Evolutionary conservation across 768 basidiomycete genomes (phyloP).

Genomic region (Lepiota brunneoincarnata): DNA sequence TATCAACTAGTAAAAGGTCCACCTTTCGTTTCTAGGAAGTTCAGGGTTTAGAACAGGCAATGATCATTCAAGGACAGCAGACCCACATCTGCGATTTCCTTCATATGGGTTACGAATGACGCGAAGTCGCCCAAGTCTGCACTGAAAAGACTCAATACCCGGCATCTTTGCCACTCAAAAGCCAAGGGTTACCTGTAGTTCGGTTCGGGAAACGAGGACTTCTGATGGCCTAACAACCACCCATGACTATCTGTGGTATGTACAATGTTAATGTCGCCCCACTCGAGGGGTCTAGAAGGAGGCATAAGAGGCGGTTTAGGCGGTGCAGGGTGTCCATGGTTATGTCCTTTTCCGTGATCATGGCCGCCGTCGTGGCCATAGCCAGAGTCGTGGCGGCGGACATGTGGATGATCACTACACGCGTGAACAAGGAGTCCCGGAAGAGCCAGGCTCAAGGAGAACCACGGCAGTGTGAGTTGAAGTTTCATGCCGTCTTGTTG

Average conservation of each 20-base stretch:
- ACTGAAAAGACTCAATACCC: slow-evolving; percentile 21
- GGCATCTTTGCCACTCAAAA: slow-evolving; percentile 1
- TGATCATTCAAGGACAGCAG: not conserved
- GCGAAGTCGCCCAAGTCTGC: slow-evolving; percentile 72
- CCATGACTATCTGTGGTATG: slow-evolving; percentile 83
- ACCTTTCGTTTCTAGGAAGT: slow-evolving; percentile 57
- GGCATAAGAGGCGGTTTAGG: slow-evolving; percentile 38
- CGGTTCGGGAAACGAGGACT: slow-evolving; percentile 68
- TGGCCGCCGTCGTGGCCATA: slow-evolving; percentile 17
- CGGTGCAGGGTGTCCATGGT: slow-evolving; percentile 35
- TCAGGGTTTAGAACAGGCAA: not conserved
- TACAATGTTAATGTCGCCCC: slow-evolving; percentile 89
- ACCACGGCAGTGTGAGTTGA: not conserved
- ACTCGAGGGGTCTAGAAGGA: slow-evolving; percentile 68
- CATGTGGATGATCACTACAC: slow-evolving; percentile 6
- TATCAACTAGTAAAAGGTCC: slow-evolving; percentile 80
- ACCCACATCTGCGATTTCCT: slow-evolving; percentile 59
- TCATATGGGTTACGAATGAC: slow-evolving; percentile 85
- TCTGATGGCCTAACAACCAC: slow-evolving; percentile 79
- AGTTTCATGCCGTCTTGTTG: not conserved
- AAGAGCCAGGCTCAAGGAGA: not conserved
- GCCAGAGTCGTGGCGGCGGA: not conserved
- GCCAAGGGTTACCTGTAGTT: slow-evolving; percentile 44
- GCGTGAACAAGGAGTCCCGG: not conserved
- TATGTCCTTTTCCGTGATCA: slow-evolving; percentile 26